phyloP scores from a whole-genome alignment of 2,329 filamentous ascomycete genomes.

The Alternaria incomplexa region DNA sequence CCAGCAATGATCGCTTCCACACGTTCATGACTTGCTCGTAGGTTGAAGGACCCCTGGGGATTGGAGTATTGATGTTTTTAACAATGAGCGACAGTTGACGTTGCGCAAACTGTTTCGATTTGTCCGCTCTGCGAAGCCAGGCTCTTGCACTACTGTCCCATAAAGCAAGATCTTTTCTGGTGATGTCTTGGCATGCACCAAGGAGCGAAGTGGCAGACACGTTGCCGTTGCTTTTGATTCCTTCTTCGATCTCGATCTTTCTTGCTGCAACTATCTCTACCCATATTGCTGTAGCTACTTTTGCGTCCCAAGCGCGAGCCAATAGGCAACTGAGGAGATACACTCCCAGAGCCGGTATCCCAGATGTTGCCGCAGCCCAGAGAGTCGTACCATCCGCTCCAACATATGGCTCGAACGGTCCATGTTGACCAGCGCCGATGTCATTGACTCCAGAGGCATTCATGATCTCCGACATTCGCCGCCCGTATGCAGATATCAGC shows the following conservation, averaged over 20 bases:
- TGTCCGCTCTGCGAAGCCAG: constrained; percentile 20
- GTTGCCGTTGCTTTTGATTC: background rate
- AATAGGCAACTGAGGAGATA: constrained; percentile 50
- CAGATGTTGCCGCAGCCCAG: constrained; percentile 50
- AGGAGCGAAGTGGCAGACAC: constrained; percentile 34
- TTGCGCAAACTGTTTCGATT: constrained; percentile 2
- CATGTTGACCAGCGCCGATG: background rate
- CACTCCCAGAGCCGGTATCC: constrained; percentile 28
- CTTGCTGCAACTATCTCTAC: constrained; percentile 36
- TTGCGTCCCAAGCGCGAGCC: constrained; percentile 35
- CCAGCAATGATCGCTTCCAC: constrained; percentile 8
- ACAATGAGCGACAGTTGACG: constrained; percentile 18
- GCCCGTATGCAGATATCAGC: constrained; percentile 47
- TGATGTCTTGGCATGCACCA: constrained; percentile 5
- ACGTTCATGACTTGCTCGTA: constrained; percentile 8
- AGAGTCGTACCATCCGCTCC: constrained; percentile 44
- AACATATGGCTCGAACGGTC: constrained; percentile 25
- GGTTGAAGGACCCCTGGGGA: background rate
- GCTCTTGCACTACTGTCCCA: constrained; percentile 23
- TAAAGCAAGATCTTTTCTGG: constrained; percentile 9
- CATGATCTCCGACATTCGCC: constrained; percentile 30
- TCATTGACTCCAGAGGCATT: background rate
- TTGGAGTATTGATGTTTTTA: constrained; percentile 13
- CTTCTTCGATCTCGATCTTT: constrained; percentile 1
- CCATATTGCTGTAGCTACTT: constrained; percentile 45